These are phyloP conservation scores for Metarhizium album DNA, from an alignment of 2,329 filamentous ascomycete genomes.

Conservation along the genomic window DNA sequence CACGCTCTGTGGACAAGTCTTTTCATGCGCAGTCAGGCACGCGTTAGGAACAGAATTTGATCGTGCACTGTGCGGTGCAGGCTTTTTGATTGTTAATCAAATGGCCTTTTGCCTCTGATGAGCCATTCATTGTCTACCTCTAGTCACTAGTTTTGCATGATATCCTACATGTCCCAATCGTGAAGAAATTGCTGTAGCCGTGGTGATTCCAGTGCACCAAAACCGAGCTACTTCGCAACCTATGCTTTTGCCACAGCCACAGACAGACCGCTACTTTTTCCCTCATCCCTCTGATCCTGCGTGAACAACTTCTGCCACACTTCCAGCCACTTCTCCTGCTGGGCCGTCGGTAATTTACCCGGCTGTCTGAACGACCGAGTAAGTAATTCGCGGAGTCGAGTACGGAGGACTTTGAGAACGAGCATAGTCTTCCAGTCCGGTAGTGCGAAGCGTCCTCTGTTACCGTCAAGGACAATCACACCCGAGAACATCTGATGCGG, in stretches of 20 bases:
- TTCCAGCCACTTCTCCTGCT: conserved; percentile 64
- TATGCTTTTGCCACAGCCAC: conserved; percentile 20
- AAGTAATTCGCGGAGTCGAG: conserved; percentile 64
- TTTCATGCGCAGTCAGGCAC: no score
- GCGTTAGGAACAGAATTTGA: background rate
- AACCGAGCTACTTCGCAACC: conserved; percentile 4
- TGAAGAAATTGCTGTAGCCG: background rate
- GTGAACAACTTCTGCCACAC: conserved; percentile 63
- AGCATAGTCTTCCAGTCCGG: conserved; percentile 86
- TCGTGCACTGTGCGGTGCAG: background rate
- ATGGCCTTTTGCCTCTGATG: background rate
- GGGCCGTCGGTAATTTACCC: conserved; percentile 49
- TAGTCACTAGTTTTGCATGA: background rate
- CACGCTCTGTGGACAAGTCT: no score
- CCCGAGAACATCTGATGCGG: conserved; percentile 64
- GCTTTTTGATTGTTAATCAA: background rate
- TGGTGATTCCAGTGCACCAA: background rate
- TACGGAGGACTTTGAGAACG: conserved; percentile 72
- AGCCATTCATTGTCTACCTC: background rate
- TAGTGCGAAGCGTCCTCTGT: conserved; percentile 72
- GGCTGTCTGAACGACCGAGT: conserved; percentile 59
- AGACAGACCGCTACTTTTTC: conserved; percentile 14
- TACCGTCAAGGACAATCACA: conserved; percentile 77
- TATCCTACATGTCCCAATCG: background rate
- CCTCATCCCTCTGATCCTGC: conserved; percentile 31